These are phyloP conservation scores for Brasenia schreberi DNA, from an alignment of 164 flowering plant genomes.

Conservation along the genomic window DNA sequence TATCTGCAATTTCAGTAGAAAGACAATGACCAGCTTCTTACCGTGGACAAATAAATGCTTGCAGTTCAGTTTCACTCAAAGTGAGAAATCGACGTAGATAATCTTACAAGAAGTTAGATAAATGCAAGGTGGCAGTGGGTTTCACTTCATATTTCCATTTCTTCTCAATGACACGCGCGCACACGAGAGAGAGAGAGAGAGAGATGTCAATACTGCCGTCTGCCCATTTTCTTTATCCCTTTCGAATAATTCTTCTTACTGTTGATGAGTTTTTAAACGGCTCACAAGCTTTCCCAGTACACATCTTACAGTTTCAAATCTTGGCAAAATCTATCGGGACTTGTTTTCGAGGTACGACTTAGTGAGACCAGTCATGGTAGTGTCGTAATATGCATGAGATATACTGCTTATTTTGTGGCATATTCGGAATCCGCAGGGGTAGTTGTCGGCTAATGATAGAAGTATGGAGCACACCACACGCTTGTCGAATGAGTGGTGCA, in stretches of 20 bases:
- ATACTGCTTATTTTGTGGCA: background rate
- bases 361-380: background rate
- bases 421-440: background rate
- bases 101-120: background rate
- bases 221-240: no score
- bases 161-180: background rate
- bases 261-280: no score
- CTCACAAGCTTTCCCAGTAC: no score
- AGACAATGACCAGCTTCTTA: background rate
- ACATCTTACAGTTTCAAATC: no score
- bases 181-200: background rate
- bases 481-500: background rate
- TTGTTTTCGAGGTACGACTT: no score
- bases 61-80: background rate
- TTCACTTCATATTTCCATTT: background rate
- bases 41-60: background rate
- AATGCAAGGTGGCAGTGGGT: background rate
- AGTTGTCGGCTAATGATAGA: background rate
- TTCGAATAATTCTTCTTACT: no score
- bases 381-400: background rate
- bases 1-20: background rate
- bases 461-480: background rate
- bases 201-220: background rate
- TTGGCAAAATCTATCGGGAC: no score
- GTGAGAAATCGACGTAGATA: background rate